Base-by-base conservation (phyloP, 371 early-diverging fungal species). In the Syncephalastrum contaminatum region DNA sequence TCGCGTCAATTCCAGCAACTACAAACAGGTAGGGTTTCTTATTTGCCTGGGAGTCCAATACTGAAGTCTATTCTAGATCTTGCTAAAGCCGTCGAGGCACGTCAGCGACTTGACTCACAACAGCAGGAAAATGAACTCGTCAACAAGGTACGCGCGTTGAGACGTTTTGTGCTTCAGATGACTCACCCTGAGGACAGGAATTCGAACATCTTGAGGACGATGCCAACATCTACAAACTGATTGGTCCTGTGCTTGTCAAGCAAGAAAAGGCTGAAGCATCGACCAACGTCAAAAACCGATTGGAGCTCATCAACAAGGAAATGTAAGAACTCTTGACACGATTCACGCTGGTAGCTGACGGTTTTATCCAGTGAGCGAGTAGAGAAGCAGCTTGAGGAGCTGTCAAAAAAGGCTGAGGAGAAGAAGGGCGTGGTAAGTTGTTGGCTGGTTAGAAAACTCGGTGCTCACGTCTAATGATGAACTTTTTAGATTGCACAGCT, bases 91-190 rank as follows among this genome's bases (percentile, higher is more conserved):
- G 87, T 96, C 21, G 81, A 81, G 51, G 77, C 81, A 44, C 84
- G 94, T 54, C 88, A 92, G 65, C 87, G 88, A 64, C 82, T 98
- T 30, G 96, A 95, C 65, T 93, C 97, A 21, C 98, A 98, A 69
- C 81, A 94, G 30, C 89, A 92, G 63, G 98, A 98, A 66, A 98
- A 98, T 74, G 93, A 94, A 63, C 65, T 91, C 59, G 96, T 98
- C 43, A 79, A 88, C 64, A 87, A 89, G 75, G 91, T 88, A 67
- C 30, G 43, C 30, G 43, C 25, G 44, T 44, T 16, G 6, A 27
- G n/a, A 12, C 16, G 10, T 39, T 39, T n/a, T 3, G 8, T 12
- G n/a, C 12, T 51, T 15, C 43, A 2, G 10, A 16, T 48, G 43
- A 21, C n/a, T 19, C 14, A 30, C 7, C 10, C 12, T 12, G 7